Percentiles rank a stretch among this genome's conserved stretches.
Evolutionary conservation across 73 alveolate species (phyloP).

Genomic region (Symbiodinium pilosum): DNA sequence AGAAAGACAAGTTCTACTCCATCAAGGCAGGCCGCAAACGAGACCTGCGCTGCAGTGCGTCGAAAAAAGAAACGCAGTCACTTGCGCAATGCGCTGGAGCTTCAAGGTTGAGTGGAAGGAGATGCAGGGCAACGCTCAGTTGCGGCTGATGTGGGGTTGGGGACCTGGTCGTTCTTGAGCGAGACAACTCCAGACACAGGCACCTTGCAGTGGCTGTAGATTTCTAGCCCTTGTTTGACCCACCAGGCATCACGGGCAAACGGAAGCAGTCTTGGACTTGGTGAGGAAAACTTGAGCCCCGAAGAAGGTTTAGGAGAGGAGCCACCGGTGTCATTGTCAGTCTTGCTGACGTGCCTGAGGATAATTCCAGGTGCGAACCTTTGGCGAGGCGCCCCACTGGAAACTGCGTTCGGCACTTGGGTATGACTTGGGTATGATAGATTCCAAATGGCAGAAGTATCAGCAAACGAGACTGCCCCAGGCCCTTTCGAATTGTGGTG

Average conservation of each 20-base stretch:
- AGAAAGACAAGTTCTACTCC: slow-evolving; percentile 65
- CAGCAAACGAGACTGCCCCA: too few species aligned
- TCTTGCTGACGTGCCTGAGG: slow-evolving; percentile 4
- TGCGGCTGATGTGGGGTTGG: slow-evolving; percentile 84
- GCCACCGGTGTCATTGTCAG: too few species aligned
- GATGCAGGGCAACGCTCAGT: slow-evolving; percentile 66
- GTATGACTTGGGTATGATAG: too few species aligned
- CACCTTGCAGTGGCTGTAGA: not conserved
- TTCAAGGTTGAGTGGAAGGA: not conserved
- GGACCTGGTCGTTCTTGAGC: not conserved
- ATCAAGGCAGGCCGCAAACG: not conserved
- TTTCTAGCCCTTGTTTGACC: not conserved
- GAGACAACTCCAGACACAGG: too few species aligned
- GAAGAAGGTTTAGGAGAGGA: too few species aligned
- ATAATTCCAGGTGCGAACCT: slow-evolving; percentile 34
- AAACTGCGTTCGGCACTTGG: slow-evolving; percentile 27
- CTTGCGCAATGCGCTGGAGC: not conserved
- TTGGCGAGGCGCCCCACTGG: slow-evolving; percentile 92
- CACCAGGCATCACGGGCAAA: slow-evolving; percentile 19
- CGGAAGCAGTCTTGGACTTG: not conserved
- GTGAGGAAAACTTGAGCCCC: not conserved
- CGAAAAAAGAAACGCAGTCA: too few species aligned
- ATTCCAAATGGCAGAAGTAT: too few species aligned
- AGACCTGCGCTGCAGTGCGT: not conserved
- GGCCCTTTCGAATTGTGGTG: slow-evolving; percentile 1